Evolutionary conservation across 1,284 basidiomycete genomes (phyloP), one percentile per base, ranked within the genome.

Genomic region (Cryptococcus sp.): DNA sequence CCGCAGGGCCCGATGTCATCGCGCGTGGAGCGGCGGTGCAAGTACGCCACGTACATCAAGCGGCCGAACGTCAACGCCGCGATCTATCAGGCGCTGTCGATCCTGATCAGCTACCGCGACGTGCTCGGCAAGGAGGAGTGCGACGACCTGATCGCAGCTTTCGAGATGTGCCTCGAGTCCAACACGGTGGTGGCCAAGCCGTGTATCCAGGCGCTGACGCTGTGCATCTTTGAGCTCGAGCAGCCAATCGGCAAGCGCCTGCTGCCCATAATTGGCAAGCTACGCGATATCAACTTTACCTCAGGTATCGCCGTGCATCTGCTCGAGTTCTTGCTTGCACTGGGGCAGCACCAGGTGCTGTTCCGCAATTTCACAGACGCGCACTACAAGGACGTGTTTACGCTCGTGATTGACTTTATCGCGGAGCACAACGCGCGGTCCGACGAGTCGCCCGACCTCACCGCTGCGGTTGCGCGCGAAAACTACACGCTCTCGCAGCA

Each of bases 401-500:
- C 89, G 11, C 91, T 98, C 23, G 92, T 94, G 8, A 79, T 98
- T 58, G 89, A 94, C 73, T 98, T 97, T 77, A 87, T 99, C 56
- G 88, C 93, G 64, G 85, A 93, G 65, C 92, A 97, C 57, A 77
- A 71, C 56, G 69, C 68, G 52, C 67, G 67, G 53, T 68, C 66
- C 33, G 74, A 69, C 61, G 62, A 59, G 59, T 64, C 73, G 12
- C 77, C 78, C 82, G 87, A 70, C 79, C 84, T 66, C 80, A 86
- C 63, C 75, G 82, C 53, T 48, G 60, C 53, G 28, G 80, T 82
- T 4, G 82, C 83, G 80, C 63, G 84, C 50, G 75, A 75, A 59
- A 88, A 88, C 1, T 95, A 89, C 83, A 91, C 94, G 3, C 82
- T 98, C 46, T 91, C 91, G 6, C 94, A 98, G 76, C 93, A 98